A percentile compares a stretch with the other conserved stretches of the same genome.
Conservation (phyloP, 192 early-diverging fungal species). For the Coemansia sp. region DNA sequence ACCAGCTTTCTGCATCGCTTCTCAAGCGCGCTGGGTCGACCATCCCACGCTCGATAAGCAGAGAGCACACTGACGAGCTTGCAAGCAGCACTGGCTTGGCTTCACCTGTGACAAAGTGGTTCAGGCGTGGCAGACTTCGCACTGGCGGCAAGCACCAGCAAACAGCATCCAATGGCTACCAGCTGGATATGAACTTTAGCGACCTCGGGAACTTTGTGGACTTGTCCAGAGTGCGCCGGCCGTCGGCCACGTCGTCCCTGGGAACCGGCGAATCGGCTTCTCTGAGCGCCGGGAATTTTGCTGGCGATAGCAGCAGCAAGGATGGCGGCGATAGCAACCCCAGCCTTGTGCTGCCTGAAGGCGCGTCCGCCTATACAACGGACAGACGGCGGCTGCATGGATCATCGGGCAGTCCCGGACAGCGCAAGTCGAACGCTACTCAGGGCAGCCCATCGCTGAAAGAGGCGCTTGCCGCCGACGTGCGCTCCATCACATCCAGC, state of each 20-base stretch:
- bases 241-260: slow-evolving; percentile 45
- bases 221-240: slow-evolving; percentile 44
- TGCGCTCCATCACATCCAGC: slow-evolving; percentile 47
- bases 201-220: slow-evolving; percentile 51
- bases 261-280: slow-evolving; percentile 41
- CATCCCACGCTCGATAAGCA: slow-evolving; percentile 17
- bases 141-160: slow-evolving; percentile 13
- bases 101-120: slow-evolving; percentile 37
- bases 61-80: slow-evolving; percentile 6
- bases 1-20: slow-evolving; percentile 19
- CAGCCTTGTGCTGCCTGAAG: slow-evolving; percentile 5
- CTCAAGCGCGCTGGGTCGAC: slow-evolving; percentile 38
- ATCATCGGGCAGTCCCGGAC: slow-evolving; percentile 23
- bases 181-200: slow-evolving; percentile 54
- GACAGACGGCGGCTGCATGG: slow-evolving; percentile 31
- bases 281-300: slow-evolving; percentile 19
- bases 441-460: slow-evolving; percentile 32
- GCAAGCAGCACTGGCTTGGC: slow-evolving; percentile 11
- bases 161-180: slow-evolving; percentile 18
- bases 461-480: slow-evolving; percentile 31
- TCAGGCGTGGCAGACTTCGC: slow-evolving; percentile 38
- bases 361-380: slow-evolving; percentile 12
- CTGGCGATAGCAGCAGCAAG: slow-evolving; percentile 34
- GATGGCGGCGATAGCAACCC: slow-evolving; percentile 13
- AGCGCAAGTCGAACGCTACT: slow-evolving; percentile 21